Percentiles rank a stretch among this genome's conserved stretches.
phyloP scores from a whole-genome alignment of 352 stramenopile genomes.

The Chrysophaeum taylorii region DNA sequence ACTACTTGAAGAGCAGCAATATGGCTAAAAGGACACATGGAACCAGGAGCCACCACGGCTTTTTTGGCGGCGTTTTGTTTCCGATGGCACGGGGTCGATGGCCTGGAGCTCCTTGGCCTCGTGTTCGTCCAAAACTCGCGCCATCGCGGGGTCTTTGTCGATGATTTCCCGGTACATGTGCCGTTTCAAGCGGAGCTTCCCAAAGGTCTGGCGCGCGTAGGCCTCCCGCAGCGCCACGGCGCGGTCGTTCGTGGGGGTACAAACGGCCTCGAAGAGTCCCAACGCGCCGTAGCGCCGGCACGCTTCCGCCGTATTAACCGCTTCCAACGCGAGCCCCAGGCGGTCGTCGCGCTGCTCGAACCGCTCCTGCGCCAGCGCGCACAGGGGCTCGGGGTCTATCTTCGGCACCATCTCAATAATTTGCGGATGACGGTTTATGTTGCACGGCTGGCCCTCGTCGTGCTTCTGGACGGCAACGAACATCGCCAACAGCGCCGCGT shows the following conservation, averaged over 20 bases:
- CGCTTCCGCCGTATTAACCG: slow-evolving; percentile 8
- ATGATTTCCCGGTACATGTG: background rate
- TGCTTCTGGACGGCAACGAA: background rate
- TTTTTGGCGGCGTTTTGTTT: too few species aligned
- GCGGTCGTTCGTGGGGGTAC: background rate
- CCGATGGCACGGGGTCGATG: background rate
- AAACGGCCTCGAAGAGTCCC: slow-evolving; percentile 9
- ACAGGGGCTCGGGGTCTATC: background rate
- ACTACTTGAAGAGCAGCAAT: too few species aligned
- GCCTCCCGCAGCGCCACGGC: background rate
- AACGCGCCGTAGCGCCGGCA: background rate
- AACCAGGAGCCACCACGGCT: too few species aligned
- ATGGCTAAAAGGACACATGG: too few species aligned
- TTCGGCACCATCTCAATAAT: background rate
- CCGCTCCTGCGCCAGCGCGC: background rate
- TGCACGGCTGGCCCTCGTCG: background rate
- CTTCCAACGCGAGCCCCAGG: background rate
- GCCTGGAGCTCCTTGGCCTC: background rate
- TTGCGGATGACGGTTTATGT: background rate
- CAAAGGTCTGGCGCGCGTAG: background rate
- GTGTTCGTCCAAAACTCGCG: background rate
- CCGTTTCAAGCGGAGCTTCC: slow-evolving; percentile 10
- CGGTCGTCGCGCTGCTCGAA: background rate
- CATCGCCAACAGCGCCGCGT: background rate
- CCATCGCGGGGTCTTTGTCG: background rate